A percentile compares a stretch with the other conserved stretches of the same genome.
These are phyloP conservation scores for Ambrosia trifida DNA, from an alignment of 129 eudicot species.

Conservation along the genomic window DNA sequence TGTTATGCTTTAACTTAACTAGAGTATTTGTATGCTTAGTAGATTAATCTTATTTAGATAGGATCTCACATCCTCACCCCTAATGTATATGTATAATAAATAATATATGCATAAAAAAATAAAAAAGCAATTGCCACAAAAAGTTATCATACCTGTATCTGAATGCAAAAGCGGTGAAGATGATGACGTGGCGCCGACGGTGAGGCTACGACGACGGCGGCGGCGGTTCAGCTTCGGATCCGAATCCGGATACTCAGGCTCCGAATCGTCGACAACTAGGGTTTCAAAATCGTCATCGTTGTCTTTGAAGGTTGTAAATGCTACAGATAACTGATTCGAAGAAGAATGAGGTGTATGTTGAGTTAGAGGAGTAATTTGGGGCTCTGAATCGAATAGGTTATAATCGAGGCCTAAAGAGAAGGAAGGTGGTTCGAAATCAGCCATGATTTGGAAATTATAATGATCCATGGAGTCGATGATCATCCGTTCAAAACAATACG, in stretches of 20 bases:
- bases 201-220: conserved; percentile 45
- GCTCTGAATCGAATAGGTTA: conserved; percentile 26
- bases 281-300: conserved; percentile 44
- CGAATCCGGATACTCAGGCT: conserved; percentile 32
- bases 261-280: conserved; percentile 40
- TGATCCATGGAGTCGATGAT: too few relatives aligned
- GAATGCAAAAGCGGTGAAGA: background rate
- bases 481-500: too few relatives aligned
- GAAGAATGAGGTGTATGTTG: background rate
- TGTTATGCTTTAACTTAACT: too few relatives aligned
- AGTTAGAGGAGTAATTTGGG: background rate
- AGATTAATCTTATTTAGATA: too few relatives aligned
- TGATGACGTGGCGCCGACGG: conserved; percentile 6
- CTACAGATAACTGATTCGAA: background rate
- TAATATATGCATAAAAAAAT: too few relatives aligned
- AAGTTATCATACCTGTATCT: too few relatives aligned
- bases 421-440: conserved; percentile 33
- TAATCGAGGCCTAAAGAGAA: conserved; percentile 33
- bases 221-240: conserved; percentile 43
- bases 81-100: too few relatives aligned
- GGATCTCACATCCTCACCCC: too few relatives aligned
- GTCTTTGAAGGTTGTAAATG: conserved; percentile 22
- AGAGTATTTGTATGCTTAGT: too few relatives aligned
- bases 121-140: too few relatives aligned
- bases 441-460: conserved; percentile 6